Percentiles rank a stretch among this genome's conserved stretches.
Conservation (phyloP, 106 monocot genomes). For the Dendrobium huoshanense region DNA sequence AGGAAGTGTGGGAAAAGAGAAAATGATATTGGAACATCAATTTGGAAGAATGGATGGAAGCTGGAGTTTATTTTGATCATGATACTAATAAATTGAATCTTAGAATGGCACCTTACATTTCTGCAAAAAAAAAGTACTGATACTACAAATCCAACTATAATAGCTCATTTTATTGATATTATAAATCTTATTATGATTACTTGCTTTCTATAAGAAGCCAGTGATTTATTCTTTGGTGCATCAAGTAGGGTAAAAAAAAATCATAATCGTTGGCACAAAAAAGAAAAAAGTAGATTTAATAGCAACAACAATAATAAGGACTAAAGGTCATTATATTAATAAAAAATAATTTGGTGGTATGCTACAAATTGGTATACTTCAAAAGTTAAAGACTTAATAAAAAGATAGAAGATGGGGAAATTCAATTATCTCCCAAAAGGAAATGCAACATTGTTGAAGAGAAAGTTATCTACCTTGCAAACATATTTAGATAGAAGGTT, state of each 20-base stretch:
- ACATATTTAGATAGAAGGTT: no score
- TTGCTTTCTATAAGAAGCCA: background rate
- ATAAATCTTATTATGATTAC: background rate
- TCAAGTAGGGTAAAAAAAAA: background rate
- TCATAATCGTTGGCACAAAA: slow-evolving; percentile 6
- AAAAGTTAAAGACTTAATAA: background rate
- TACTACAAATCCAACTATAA: no score
- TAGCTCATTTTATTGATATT: background rate
- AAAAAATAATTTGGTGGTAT: no score
- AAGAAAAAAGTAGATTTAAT: background rate
- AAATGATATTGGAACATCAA: no score
- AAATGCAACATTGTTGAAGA: background rate
- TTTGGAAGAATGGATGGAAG: no score
- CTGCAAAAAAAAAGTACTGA: background rate
- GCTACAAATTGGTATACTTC: background rate
- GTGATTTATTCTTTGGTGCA: slow-evolving; percentile 11
- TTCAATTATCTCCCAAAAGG: background rate
- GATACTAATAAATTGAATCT: no score
- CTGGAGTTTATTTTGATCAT: background rate
- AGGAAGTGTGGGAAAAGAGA: background rate
- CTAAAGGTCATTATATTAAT: no score
- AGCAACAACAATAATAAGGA: no score
- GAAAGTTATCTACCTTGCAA: background rate
- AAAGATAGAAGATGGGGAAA: background rate
- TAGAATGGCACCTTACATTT: slow-evolving; percentile 9